Evolutionary conservation across 2,329 filamentous ascomycete species (phyloP).

Genomic region (Arthrobotrys pseudoclavata): DNA sequence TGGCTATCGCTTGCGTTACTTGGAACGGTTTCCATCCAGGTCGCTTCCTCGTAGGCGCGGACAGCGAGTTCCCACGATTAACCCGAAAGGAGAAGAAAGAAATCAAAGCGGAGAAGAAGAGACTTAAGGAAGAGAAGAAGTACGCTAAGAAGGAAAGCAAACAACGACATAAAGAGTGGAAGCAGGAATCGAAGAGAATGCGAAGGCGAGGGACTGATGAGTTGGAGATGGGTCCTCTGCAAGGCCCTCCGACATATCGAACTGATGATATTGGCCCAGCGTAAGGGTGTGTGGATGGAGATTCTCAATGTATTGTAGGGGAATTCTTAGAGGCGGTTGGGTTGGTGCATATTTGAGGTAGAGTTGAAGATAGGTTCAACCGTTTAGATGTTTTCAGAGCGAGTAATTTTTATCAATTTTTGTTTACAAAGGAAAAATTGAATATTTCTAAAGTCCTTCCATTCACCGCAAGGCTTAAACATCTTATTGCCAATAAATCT

Average conservation of each 20-base stretch:
- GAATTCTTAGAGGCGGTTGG: not conserved
- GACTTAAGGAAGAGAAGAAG: constrained; percentile 62
- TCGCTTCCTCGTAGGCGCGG: constrained; percentile 68
- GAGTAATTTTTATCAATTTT: too few species aligned
- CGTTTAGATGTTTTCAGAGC: too few species aligned
- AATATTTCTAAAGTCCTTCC: too few species aligned
- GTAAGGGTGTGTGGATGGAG: not conserved
- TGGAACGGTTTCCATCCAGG: constrained; percentile 70
- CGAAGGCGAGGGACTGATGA: constrained; percentile 15
- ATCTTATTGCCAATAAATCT: too few species aligned
- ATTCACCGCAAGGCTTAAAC: too few species aligned
- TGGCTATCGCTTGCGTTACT: constrained; percentile 69
- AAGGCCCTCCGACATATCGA: not conserved
- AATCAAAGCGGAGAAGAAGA: constrained; percentile 66
- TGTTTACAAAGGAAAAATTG: too few species aligned
- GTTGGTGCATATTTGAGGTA: too few species aligned
- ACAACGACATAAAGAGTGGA: constrained; percentile 59
- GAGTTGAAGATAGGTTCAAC: too few species aligned
- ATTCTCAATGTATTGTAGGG: not conserved
- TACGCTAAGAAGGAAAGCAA: constrained; percentile 63
- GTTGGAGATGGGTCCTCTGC: constrained; percentile 41
- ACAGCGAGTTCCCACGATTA: constrained; percentile 68
- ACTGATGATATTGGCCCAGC: constrained; percentile 12
- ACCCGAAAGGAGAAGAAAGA: constrained; percentile 68
- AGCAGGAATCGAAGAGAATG: constrained; percentile 8